Base-by-base conservation (phyloP, 345 rosid species). In the Populus pruinosa region DNA sequence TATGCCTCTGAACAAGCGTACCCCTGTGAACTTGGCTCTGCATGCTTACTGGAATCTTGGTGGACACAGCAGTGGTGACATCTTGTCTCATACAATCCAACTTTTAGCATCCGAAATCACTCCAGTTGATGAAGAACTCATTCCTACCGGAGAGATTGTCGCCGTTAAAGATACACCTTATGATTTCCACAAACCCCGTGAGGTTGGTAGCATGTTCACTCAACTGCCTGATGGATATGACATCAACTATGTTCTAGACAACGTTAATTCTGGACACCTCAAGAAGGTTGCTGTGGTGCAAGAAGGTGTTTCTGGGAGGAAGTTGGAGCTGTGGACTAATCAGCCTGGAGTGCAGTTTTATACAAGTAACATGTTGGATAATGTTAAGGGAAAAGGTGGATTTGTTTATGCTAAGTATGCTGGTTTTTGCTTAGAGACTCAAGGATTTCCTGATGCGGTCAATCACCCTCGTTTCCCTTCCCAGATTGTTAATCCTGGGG, bases 41-140 rank as follows among this genome's bases (percentile, higher is more conserved):
- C 98, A 93, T 82, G 85, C 89, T 6, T 92, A 96, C 71, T 96
- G 98, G 94, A 92, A 96, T 79, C 97, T 96, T 18, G 87, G 78
- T 9, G 86, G 93, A 36, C 95, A 96, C 73, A 75, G 71, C 74
- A 89, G 93, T 62, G 96, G 96, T 6, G 79, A 81, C 72, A 88
- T 96, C 71, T 87, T 96, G 33, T 84, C 88, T 23, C 90, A 96
- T 83, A 76, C 82, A 4, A 69, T 96, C 81, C 90, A 87, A 56
- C 76, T 93, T 41, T 81, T 83, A 16, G 91, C 87, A 38, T 82
- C 82, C 0, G 41, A 64, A 10, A 81, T 88, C 79, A 92, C 94
- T 33, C 98, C 97, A 0, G 97, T 93, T 21, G 88, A 93, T 70
- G 70, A 82, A 3, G 35, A 86, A 20, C 98, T 91, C 77, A 92